These are phyloP conservation scores for Penicillium oxalicum DNA, from an alignment of 2,329 filamentous ascomycete species.

Conservation along the genomic window DNA sequence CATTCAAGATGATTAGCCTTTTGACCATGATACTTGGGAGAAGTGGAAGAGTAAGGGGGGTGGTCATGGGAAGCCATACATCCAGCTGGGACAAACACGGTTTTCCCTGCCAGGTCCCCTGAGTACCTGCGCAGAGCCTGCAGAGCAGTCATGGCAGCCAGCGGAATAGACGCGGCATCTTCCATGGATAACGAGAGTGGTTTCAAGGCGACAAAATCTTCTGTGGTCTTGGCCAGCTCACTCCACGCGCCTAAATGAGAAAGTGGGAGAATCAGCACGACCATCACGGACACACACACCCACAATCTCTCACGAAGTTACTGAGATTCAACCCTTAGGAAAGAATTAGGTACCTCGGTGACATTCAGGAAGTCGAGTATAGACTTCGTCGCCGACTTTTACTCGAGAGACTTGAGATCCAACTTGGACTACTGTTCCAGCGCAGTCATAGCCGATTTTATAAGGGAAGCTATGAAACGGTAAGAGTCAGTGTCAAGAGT, in stretches of 20 bases:
- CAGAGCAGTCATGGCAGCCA: constrained; percentile 37
- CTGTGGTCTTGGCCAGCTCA: constrained; percentile 30
- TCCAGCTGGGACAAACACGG: constrained; percentile 47
- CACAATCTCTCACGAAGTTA: background rate
- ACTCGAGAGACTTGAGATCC: constrained; percentile 31
- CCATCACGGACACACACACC: no score
- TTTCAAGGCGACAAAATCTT: constrained; percentile 34
- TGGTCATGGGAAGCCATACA: constrained; percentile 13
- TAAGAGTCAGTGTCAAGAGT: no score
- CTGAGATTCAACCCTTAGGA: background rate
- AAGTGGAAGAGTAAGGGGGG: no score
- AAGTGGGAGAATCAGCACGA: background rate
- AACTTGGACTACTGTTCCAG: constrained; percentile 33
- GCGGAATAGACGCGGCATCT: constrained; percentile 39
- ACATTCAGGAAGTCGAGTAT: constrained; percentile 26
- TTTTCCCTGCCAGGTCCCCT: constrained; percentile 45
- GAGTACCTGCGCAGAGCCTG: constrained; percentile 39
- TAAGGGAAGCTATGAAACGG: constrained; percentile 33
- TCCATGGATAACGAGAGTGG: constrained; percentile 36
- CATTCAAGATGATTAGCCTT: no score
- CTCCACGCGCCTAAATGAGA: constrained; percentile 28
- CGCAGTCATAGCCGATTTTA: constrained; percentile 39
- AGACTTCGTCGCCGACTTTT: constrained; percentile 38
- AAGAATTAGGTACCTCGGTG: constrained; percentile 11
- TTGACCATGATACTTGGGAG: background rate